A percentile compares a stretch with the other conserved stretches of the same genome.
Conservation (phyloP, 2,329 filamentous ascomycete genomes). For the Dactylellina sp. region DNA sequence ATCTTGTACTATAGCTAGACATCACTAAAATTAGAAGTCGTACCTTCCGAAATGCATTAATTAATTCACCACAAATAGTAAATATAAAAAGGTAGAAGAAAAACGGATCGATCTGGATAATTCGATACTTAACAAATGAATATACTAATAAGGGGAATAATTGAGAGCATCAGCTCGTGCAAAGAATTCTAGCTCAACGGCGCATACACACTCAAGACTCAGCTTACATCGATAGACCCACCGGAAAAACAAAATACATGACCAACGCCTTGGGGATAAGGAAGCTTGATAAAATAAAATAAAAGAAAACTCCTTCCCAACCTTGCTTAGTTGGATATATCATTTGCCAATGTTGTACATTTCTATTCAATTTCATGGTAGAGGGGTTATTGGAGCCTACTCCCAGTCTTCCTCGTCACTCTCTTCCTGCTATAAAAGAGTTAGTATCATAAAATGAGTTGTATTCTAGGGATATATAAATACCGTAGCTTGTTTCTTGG, state of each 20-base stretch:
- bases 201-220: constrained; percentile 9
- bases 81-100: neutral
- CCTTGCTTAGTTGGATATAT: constrained; percentile 20
- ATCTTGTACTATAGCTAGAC: constrained; percentile 1
- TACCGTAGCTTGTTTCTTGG: constrained; percentile 65
- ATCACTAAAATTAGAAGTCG: neutral
- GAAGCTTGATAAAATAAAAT: neutral
- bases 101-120: neutral
- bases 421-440: constrained; percentile 67
- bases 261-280: constrained; percentile 39
- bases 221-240: constrained; percentile 32
- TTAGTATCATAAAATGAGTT: constrained; percentile 60
- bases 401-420: constrained; percentile 81
- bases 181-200: constrained; percentile 37
- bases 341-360: constrained; percentile 52
- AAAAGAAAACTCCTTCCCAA: constrained; percentile 47
- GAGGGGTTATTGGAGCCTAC: constrained; percentile 63
- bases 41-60: neutral
- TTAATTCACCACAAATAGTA: neutral
- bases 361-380: neutral
- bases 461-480: constrained; percentile 62
- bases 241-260: constrained; percentile 32
- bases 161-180: constrained; percentile 10
- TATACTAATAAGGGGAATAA: neutral
- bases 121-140: neutral